phyloP scores from a whole-genome alignment of 2,329 filamentous ascomycete genomes.

The Penicillium palitans region DNA sequence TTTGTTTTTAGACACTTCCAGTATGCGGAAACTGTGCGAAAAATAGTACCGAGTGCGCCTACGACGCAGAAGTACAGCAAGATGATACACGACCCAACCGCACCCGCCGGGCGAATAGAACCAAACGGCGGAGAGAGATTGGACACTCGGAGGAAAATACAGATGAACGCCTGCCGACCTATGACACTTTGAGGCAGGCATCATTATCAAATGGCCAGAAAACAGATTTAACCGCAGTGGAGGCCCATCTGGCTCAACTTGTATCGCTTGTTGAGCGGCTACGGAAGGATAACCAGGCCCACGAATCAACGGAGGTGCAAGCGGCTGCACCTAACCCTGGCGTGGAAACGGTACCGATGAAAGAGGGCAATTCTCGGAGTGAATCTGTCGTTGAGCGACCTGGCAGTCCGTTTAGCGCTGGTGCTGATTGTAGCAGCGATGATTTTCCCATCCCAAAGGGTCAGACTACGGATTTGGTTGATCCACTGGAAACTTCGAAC shows the following conservation, averaged over 20 bases:
- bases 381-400: not conserved
- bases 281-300: not conserved
- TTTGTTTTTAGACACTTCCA: slow-evolving; percentile 41
- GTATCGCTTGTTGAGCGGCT: not conserved
- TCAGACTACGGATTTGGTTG: slow-evolving; percentile 43
- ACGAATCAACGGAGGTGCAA: not conserved
- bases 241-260: not conserved
- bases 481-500: slow-evolving; percentile 45
- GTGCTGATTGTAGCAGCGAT: slow-evolving; percentile 37
- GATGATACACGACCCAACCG: slow-evolving; percentile 15
- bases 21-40: slow-evolving; percentile 49
- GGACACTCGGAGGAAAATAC: not conserved
- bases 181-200: not conserved
- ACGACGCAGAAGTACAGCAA: slow-evolving; percentile 38
- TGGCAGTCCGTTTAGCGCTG: slow-evolving; percentile 20
- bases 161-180: not conserved
- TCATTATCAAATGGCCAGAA: not conserved
- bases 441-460: slow-evolving; percentile 47
- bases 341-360: slow-evolving; percentile 13
- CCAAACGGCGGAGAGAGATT: slow-evolving; percentile 38
- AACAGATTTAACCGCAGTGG: not conserved
- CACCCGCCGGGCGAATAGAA: slow-evolving; percentile 28
- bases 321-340: no score
- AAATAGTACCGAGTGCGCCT: slow-evolving; percentile 45
- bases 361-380: not conserved